Conservation (phyloP, 768 basidiomycete genomes). For the Boletus rubroflammeus region DNA sequence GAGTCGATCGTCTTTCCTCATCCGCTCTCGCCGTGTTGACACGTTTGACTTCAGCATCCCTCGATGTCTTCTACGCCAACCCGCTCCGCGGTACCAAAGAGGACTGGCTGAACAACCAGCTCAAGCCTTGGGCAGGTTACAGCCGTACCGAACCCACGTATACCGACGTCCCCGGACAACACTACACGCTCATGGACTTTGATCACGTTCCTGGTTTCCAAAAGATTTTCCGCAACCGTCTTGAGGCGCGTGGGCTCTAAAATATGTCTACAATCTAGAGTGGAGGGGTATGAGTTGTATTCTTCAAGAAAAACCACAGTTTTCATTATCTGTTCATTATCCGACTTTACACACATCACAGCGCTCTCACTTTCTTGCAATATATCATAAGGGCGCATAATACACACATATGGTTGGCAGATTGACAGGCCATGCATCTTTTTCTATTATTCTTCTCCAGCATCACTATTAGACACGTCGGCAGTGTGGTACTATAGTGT, state of each 20-base stretch:
- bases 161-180: constrained; percentile 27
- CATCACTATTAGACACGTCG: background rate
- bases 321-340: too few species aligned
- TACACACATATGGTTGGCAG: background rate
- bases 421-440: background rate
- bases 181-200: constrained; percentile 1
- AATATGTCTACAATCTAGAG: background rate
- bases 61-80: too few species aligned
- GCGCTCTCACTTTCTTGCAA: too few species aligned
- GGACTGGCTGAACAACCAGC: too few species aligned
- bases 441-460: background rate
- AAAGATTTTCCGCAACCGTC: constrained; percentile 25
- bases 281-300: too few species aligned
- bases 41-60: too few species aligned
- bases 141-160: constrained; percentile 14
- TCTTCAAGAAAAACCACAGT: too few species aligned
- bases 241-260: constrained; percentile 25
- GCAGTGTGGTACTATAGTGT: background rate
- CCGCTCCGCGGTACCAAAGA: too few species aligned
- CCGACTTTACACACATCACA: too few species aligned
- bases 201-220: constrained; percentile 30
- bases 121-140: too few species aligned
- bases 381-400: background rate
- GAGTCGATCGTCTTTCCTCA: too few species aligned
- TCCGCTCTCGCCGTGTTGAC: too few species aligned